Evolutionary conservation across 1,284 basidiomycete species (phyloP).

Genomic region (Malassezia yamatoensis): DNA sequence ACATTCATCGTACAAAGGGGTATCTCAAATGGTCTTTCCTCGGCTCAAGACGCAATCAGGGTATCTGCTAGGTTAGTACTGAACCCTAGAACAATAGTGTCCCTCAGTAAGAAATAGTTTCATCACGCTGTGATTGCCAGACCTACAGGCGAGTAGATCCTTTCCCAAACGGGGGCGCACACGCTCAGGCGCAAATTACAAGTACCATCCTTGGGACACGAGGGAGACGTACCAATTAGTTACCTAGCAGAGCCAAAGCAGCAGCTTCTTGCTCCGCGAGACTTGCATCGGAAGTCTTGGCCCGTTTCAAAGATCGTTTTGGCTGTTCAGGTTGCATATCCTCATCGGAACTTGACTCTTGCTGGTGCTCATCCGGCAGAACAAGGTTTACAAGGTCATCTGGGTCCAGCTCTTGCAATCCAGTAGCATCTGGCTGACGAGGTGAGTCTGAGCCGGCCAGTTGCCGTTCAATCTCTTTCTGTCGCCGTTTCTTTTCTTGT

Average conservation of each 20-base stretch:
- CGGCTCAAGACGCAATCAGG: no score
- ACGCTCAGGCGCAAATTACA: constrained; percentile 41
- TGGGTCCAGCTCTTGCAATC: constrained; percentile 19
- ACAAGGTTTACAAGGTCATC: constrained; percentile 34
- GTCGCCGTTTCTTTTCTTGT: constrained; percentile 56
- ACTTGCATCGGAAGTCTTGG: neutral
- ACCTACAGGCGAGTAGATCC: constrained; percentile 38
- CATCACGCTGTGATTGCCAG: constrained; percentile 29
- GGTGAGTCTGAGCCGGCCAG: constrained; percentile 31
- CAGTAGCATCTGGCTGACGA: constrained; percentile 14
- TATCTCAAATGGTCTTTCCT: no score
- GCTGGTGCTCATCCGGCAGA: constrained; percentile 50
- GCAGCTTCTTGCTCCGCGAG: constrained; percentile 14
- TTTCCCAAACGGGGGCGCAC: constrained; percentile 22
- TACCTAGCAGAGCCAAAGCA: constrained; percentile 28
- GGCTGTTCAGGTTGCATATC: constrained; percentile 14
- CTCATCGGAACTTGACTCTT: neutral
- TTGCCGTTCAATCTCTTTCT: constrained; percentile 72
- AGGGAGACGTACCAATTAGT: constrained; percentile 6
- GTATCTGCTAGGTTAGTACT: neutral
- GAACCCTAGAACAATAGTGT: neutral
- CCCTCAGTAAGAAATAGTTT: constrained; percentile 16
- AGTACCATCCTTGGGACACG: constrained; percentile 29
- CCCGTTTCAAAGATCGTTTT: constrained; percentile 1
- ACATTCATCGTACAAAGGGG: no score